These are phyloP conservation scores for Echium plantagineum DNA, from an alignment of 257 asterid species.

Conservation along the genomic window DNA sequence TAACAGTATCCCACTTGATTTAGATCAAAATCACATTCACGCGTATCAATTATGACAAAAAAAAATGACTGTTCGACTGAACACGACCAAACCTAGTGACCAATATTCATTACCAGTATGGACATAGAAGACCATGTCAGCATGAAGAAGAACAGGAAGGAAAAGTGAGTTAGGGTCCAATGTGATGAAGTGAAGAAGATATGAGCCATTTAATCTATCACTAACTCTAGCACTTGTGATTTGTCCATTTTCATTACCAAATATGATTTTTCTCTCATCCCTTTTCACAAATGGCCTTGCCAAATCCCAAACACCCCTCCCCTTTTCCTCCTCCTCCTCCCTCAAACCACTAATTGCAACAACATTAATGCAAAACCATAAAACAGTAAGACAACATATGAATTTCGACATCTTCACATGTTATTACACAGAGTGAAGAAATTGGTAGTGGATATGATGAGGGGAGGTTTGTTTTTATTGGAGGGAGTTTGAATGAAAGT, in stretches of 20 bases:
- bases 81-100: too few relatives aligned
- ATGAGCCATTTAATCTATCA: constrained; percentile 27
- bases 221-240: constrained; percentile 36
- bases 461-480: background rate
- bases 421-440: too few relatives aligned
- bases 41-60: too few relatives aligned
- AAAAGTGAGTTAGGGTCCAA: constrained; percentile 71
- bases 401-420: background rate
- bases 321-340: constrained; percentile 9
- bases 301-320: constrained; percentile 9
- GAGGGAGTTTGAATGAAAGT: background rate
- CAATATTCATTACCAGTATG: constrained; percentile 85
- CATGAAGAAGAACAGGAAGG: constrained; percentile 65
- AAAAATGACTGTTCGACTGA: too few relatives aligned
- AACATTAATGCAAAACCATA: background rate
- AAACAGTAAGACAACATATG: background rate
- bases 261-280: constrained; percentile 23
- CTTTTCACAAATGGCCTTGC: constrained; percentile 30
- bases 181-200: constrained; percentile 65
- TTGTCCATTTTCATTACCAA: constrained; percentile 52
- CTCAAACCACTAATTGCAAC: background rate
- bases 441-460: background rate
- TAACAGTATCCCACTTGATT: too few relatives aligned
- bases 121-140: constrained; percentile 79
- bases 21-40: too few relatives aligned